These are phyloP conservation scores for Knoxdaviesia proteae DNA, from an alignment of 2,329 filamentous ascomycete species.

Conservation along the genomic window DNA sequence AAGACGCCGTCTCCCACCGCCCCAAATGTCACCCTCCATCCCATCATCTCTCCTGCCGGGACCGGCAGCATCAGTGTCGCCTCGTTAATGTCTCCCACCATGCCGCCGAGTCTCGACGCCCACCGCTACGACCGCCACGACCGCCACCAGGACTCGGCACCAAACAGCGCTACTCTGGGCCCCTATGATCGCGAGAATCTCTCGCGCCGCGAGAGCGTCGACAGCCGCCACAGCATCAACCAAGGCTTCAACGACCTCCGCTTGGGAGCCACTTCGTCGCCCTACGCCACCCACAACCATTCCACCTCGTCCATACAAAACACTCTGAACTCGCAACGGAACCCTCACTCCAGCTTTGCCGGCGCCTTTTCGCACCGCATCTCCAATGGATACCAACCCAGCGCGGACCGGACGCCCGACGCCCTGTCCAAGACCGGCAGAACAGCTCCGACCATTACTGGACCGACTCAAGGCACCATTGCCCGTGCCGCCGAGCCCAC, in stretches of 20 bases:
- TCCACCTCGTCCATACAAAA: conserved; percentile 58
- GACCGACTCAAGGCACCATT: conserved; percentile 43
- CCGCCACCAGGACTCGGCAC: conserved; percentile 13
- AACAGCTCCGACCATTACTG: conserved; percentile 58
- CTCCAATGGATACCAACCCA: conserved; percentile 44
- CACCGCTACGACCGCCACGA: conserved; percentile 19
- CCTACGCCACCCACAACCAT: conserved; percentile 57
- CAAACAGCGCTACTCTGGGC: conserved; percentile 11
- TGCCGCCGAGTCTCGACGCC: conserved; percentile 20
- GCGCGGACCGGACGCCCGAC: conserved; percentile 34
- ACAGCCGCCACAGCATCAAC: conserved; percentile 46
- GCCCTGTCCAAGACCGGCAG: conserved; percentile 27
- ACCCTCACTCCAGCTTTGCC: conserved; percentile 31
- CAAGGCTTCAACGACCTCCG: conserved; percentile 49
- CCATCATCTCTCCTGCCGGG: conserved; percentile 32
- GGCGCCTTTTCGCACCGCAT: conserved; percentile 34
- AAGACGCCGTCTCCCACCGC: conserved; percentile 42
- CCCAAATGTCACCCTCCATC: conserved; percentile 11
- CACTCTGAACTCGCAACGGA: conserved; percentile 45
- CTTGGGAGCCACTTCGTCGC: conserved; percentile 35
- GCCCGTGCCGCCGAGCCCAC: conserved; percentile 55
- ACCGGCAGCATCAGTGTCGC: conserved; percentile 45
- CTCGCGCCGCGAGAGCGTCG: conserved; percentile 56
- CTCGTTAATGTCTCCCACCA: conserved; percentile 42
- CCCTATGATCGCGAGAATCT: conserved; percentile 18